Evolutionary conservation across 768 basidiomycete genomes (phyloP), one percentile per base, ranked within the genome.

Genomic region (Mycena albidolilacea): DNA sequence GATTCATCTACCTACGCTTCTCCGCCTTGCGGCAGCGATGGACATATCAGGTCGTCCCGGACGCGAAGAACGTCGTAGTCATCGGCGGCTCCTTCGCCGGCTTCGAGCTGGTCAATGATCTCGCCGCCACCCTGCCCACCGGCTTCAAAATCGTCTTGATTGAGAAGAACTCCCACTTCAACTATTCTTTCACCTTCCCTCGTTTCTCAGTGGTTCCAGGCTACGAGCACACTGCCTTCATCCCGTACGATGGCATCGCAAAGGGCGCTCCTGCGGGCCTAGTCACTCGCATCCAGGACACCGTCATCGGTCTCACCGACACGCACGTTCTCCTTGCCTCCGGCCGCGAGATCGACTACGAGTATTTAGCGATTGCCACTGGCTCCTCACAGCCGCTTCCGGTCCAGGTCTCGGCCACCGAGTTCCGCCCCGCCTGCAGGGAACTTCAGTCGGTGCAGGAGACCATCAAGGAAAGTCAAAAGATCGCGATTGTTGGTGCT

Each of bases 221-320:
- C 41, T 61, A 61, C 59, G 59, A 61, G 39, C 59, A 61, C n/a
- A 61, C n/a, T 0, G 59, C 41, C 11, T 61, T 61, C 59, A 61
- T 61, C 10, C 59, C 59, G 3, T 61, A 61, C 41, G 59, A 61
- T 21, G 39, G 59, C 5, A 15, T 61, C 21, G 59, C 39, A 12
- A 61, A 61, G 39, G 9, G n/a, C n/a, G n/a, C n/a, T 10, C 59
- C 59, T 12, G 39, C 59, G 10, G 59, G 59, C 17, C n/a, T 61
- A 9, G 37, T 61, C 21, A 61, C 59, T 23, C 59, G 59, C 39
- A n/a, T 61, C 4, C 59, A 61, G 59, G 39, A 61, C 59, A 43
- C 59, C 11, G 59, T 61, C 59, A n/a, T 61, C 41, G 59, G 41
- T 12, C 11, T 61, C 21, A 61, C 59, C 59, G 41, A 21, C 11